Base-by-base conservation (phyloP, 805 yeast genomes). In the Candida ponderosae region DNA sequence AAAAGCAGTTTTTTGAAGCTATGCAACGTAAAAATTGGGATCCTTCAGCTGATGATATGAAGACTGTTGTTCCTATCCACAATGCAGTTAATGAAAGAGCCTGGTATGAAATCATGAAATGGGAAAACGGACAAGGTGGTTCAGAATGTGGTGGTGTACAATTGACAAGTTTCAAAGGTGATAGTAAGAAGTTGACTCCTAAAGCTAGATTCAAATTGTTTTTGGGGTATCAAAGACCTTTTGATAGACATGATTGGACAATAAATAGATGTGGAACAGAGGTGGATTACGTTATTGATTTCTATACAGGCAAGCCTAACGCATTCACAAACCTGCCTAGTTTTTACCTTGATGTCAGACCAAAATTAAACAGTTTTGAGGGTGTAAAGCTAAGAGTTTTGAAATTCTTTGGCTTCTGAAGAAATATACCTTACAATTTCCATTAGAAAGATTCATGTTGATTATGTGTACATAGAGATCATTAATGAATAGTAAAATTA, bases 161-260 rank as follows among this genome's bases (percentile, higher is more conserved):
- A 44, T 66, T 90, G 38, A 79, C 93, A 2, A 79, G 86, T 46
- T 90, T 90, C 61, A 80, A 83, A 57, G 98, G 97, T 6, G 95
- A 93, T 54, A 77, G 89, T 33, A 74, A 77, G 44, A 82, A 83
- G 48, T 51, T 87, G 30, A 87, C 97, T 0, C 98, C 98, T 6
- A 70, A 93, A 48, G 97, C 97, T 0, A 70, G 85, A 43, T 65
- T 82, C 41, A 74, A 79, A 40, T 59, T 74, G 36, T 53, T 77
- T 29, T 50, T 85, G 36, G 96, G 95, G 0, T 68, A 74, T 40
- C 78, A 76, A 35, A 72, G 72, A 43, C 98, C 98, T 0, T 90
- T 90, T 62, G 98, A 90, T 60, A 73, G 98, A 50, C 98, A 90
- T 56, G 98, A 90, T 60, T 90, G 98, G 98, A 67, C 72, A 6